Evolutionary conservation across 495 filamentous ascomycete species (phyloP), one percentile per base, ranked within the genome.

Genomic region (Xylaria castorea): DNA sequence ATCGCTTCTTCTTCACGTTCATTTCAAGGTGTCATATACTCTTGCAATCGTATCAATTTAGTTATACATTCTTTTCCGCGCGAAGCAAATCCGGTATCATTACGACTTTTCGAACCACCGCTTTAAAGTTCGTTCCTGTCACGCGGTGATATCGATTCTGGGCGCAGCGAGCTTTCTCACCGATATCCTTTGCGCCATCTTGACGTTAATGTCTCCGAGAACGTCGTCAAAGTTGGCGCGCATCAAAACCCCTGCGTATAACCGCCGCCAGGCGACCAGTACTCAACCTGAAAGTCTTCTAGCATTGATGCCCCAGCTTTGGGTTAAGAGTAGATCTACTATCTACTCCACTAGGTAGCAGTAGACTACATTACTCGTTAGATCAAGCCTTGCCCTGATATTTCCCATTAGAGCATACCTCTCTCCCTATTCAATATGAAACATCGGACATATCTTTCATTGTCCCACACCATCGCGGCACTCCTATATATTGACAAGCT

Each of bases 11-110:
- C 66, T 34, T 25, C 32, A 53, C 66, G 66, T 68, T 57, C 48
- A 18, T 57, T 68, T 68, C 66, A 57, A 12, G 14, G 34, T 68
- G 34, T 68, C 16, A 36, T 18, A 44, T 68, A 68, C 36, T 68
- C 32, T 66, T 46, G 66, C 66, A 40, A 68, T 57, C 22, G 50
- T 57, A 68, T 55, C 66, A 55, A 30, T 68, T 68, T 68, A 68
- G 50, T 68, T 57, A 68, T 57, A 68, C 66, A 68, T 68, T 68
- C 66, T 22, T 68, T 68, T 44, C 22, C 36, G 66, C 66, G 66
- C 66, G 36, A 61, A 32, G 25, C 27, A 32, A 30, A 55, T 55
- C 5, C 11, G 27, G 22, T 55, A 57, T 8, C 14, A 32, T 18
- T 7, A 57, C 53, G 53, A 57, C 53, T 57, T 12, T 18, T 25